These are phyloP conservation scores for Solanum acaule DNA, from an alignment of 257 asterid species.

Conservation along the genomic window DNA sequence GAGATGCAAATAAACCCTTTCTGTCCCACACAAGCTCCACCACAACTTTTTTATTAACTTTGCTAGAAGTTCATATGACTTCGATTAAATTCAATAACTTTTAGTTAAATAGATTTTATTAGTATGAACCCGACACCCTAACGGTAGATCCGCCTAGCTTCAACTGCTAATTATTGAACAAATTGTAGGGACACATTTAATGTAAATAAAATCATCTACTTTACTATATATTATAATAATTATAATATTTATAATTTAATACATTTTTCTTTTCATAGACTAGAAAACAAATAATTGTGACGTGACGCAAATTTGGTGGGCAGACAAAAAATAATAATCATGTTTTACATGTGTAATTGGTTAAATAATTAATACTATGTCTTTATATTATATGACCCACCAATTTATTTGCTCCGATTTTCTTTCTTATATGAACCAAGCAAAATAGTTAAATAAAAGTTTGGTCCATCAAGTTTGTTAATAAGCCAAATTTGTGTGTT, in stretches of 20 bases:
- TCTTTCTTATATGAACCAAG: background rate
- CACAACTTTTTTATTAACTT: background rate
- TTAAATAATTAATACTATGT: background rate
- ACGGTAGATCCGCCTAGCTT: background rate
- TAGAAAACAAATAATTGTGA: background rate
- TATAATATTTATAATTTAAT: background rate
- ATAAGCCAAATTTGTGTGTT: background rate
- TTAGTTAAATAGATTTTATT: background rate
- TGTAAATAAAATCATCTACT: background rate
- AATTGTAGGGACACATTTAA: background rate
- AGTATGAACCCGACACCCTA: background rate
- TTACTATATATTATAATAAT: background rate
- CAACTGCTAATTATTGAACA: background rate
- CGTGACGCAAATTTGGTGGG: background rate
- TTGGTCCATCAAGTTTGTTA: background rate
- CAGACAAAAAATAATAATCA: background rate
- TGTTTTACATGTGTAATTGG: background rate
- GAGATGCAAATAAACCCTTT: background rate
- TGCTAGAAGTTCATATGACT: background rate
- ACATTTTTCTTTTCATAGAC: background rate
- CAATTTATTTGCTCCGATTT: background rate
- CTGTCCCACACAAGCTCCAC: background rate
- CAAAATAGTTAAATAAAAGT: background rate
- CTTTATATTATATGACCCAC: background rate
- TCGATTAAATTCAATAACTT: background rate